Evolutionary conservation across 352 stramenopile species (phyloP).

Genomic region (Hyaloperonospora arabidopsidis): DNA sequence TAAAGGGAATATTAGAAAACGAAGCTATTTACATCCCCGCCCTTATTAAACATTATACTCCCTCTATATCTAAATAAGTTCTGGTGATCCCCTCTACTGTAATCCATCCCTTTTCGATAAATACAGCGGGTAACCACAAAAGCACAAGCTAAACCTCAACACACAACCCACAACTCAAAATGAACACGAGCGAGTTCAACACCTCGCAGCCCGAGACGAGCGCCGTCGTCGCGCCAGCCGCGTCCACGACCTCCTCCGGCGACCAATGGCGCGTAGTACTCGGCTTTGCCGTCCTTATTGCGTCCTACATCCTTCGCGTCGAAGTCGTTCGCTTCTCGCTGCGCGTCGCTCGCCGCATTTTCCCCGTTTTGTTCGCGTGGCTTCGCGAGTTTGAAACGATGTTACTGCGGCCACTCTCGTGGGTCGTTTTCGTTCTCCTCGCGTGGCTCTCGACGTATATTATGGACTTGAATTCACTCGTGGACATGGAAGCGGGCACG

Average conservation of each 20-base stretch:
- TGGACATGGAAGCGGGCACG: constrained; percentile 35
- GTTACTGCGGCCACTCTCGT: constrained; percentile 63
- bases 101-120: not conserved
- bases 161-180: not conserved
- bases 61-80: too few species aligned
- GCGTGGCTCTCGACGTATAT: constrained; percentile 60
- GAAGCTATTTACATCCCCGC: too few species aligned
- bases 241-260: constrained; percentile 22
- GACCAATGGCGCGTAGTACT: constrained; percentile 75
- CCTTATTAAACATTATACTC: too few species aligned
- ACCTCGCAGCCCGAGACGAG: constrained; percentile 10
- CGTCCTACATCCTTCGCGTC: constrained; percentile 63
- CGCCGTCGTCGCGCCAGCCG: constrained; percentile 3
- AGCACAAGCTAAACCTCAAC: not conserved
- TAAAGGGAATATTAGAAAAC: too few species aligned
- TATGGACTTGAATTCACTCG: constrained; percentile 45
- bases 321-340: constrained; percentile 74
- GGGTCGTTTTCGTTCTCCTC: constrained; percentile 75
- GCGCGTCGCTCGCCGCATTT: constrained; percentile 47
- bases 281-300: constrained; percentile 57
- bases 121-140: too few species aligned
- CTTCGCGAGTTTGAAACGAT: constrained; percentile 83
- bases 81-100: too few species aligned
- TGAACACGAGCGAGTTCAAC: constrained; percentile 16
- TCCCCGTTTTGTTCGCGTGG: constrained; percentile 56